These are phyloP conservation scores for Neoboletus subvelutipes DNA, from an alignment of 768 basidiomycete genomes.

Conservation along the genomic window DNA sequence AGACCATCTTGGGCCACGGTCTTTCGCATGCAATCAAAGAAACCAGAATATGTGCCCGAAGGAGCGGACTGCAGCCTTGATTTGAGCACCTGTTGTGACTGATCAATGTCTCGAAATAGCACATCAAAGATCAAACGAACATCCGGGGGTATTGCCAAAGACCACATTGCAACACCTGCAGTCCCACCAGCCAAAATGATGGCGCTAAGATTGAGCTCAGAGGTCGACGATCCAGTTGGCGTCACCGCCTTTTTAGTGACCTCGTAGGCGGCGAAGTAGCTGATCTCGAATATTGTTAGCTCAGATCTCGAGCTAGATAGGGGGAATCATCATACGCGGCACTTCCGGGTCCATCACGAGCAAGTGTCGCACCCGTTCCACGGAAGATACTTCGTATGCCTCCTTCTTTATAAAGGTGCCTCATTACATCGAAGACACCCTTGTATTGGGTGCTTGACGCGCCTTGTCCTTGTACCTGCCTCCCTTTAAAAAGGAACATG, in stretches of 20 bases:
- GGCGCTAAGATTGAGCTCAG: slow-evolving; percentile 79
- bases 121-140: slow-evolving; percentile 44
- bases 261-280: slow-evolving; percentile 98
- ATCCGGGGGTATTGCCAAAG: slow-evolving; percentile 94
- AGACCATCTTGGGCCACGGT: slow-evolving; percentile 89
- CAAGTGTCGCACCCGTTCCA: slow-evolving; percentile 90
- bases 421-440: slow-evolving; percentile 89
- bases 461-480: slow-evolving; percentile 88
- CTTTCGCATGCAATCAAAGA: slow-evolving; percentile 90
- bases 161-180: slow-evolving; percentile 98
- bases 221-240: slow-evolving; percentile 74
- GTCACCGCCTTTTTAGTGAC: slow-evolving; percentile 85
- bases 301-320: neutral
- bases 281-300: slow-evolving; percentile 31
- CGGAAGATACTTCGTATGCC: slow-evolving; percentile 90
- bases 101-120: slow-evolving; percentile 6
- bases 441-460: slow-evolving; percentile 70
- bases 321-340: slow-evolving; percentile 69
- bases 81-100: slow-evolving; percentile 74
- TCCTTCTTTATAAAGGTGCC: slow-evolving; percentile 90
- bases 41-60: slow-evolving; percentile 94
- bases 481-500: slow-evolving; percentile 17
- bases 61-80: slow-evolving; percentile 95
- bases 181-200: slow-evolving; percentile 91
- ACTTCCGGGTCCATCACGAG: slow-evolving; percentile 93